A percentile compares a stretch with the other conserved stretches of the same genome.
These are phyloP conservation scores for Phalaenopsis aphrodite DNA, from an alignment of 106 monocot species.

Conservation along the genomic window DNA sequence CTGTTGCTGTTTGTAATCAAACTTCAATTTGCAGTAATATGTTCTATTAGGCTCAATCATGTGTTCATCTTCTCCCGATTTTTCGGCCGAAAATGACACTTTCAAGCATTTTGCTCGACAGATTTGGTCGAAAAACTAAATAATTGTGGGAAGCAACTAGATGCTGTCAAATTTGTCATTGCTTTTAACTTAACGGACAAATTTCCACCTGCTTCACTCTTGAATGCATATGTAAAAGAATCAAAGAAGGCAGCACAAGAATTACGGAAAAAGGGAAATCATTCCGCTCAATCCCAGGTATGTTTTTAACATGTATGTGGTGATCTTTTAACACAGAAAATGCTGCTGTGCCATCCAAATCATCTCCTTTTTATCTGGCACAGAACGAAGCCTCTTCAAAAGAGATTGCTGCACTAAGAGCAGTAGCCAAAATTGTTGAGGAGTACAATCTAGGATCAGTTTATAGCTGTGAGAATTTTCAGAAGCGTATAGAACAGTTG, in stretches of 20 bases:
- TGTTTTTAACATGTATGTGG: neutral
- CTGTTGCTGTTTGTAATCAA: neutral
- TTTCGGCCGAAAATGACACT: neutral
- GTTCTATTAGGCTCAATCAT: neutral
- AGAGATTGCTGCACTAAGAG: slow-evolving; percentile 41
- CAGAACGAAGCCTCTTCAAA: slow-evolving; percentile 62
- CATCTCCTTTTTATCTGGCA: slow-evolving; percentile 1
- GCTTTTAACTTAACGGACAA: neutral
- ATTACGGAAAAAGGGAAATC: slow-evolving; percentile 44
- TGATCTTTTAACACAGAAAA: neutral
- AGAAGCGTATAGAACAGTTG: slow-evolving; percentile 33
- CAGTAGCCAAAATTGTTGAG: slow-evolving; percentile 41
- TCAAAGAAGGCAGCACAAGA: slow-evolving; percentile 40
- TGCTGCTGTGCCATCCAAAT: neutral
- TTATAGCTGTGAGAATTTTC: slow-evolving; percentile 29
- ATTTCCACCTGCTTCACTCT: neutral
- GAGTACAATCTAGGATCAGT: slow-evolving; percentile 54
- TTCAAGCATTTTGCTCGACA: neutral
- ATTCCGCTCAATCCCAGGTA: slow-evolving; percentile 38
- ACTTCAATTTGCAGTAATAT: neutral
- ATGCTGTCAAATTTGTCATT: slow-evolving; percentile 10
- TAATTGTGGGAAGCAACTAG: neutral
- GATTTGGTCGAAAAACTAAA: slow-evolving; percentile 5
- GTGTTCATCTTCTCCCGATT: neutral
- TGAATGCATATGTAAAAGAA: slow-evolving; percentile 25